phyloP scores from a whole-genome alignment of 2,329 filamentous ascomycete species.

The Penicillium janthinellum region DNA sequence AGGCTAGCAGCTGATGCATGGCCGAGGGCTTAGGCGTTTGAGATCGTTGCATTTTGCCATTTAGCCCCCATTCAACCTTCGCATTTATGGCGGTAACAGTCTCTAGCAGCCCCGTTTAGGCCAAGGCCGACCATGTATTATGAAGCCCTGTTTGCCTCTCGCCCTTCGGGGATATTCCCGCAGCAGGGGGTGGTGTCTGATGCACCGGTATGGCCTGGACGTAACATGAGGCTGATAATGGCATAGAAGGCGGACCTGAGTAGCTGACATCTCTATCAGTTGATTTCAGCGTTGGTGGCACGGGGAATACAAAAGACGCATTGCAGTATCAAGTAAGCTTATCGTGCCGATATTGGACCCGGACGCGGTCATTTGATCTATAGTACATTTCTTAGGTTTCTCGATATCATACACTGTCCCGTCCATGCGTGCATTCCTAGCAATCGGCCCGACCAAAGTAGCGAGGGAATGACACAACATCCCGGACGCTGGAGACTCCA shows the following conservation, averaged over 20 bases:
- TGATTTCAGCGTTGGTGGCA: background rate
- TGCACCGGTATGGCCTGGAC: background rate
- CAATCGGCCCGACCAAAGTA: constrained; percentile 60
- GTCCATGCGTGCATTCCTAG: constrained; percentile 26
- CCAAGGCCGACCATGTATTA: too few relatives aligned
- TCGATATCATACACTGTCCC: constrained; percentile 20
- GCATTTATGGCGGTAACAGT: too few relatives aligned
- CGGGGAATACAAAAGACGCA: background rate
- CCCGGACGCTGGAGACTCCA: constrained; percentile 78
- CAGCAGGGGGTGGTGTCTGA: too few relatives aligned
- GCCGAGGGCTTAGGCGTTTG: background rate
- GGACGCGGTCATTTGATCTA: constrained; percentile 9
- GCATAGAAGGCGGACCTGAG: background rate
- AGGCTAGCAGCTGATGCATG: background rate
- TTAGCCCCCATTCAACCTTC: background rate
- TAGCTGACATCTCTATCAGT: background rate
- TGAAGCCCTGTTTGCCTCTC: too few relatives aligned
- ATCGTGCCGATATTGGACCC: too few relatives aligned
- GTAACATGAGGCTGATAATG: background rate
- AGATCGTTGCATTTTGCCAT: background rate
- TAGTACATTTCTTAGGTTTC: constrained; percentile 17
- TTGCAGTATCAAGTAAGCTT: background rate
- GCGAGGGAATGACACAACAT: constrained; percentile 83
- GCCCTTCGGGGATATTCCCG: too few relatives aligned
- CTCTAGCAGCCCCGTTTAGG: too few relatives aligned